Evolutionary conservation across 164 flowering plant genomes (phyloP).

Genomic region (Akebia trifoliata): DNA sequence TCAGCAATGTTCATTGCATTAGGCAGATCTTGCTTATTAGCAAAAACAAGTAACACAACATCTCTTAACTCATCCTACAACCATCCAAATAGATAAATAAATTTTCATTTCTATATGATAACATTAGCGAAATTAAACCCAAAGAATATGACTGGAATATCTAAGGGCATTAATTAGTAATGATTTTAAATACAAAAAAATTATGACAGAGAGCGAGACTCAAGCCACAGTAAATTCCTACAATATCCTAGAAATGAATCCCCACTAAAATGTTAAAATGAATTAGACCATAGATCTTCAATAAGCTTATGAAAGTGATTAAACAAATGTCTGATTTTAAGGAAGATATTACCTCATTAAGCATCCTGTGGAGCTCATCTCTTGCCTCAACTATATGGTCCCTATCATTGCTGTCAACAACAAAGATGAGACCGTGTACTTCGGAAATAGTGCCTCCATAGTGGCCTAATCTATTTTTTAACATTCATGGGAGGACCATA

Average conservation of each 20-base stretch:
- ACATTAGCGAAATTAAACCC: too few species aligned
- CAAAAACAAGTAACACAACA: slow-evolving; percentile 75
- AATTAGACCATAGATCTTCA: too few species aligned
- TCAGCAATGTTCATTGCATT: slow-evolving; percentile 89
- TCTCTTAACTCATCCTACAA: slow-evolving; percentile 70
- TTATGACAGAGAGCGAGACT: not conserved
- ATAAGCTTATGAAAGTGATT: too few species aligned
- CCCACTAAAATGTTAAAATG: too few species aligned
- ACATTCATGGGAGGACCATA: too few species aligned
- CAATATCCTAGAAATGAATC: too few species aligned
- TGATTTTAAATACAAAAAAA: not conserved
- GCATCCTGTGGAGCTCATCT: slow-evolving; percentile 6
- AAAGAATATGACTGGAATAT: too few species aligned
- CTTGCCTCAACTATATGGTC: slow-evolving; percentile 6
- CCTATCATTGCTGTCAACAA: slow-evolving; percentile 3
- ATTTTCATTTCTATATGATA: too few species aligned
- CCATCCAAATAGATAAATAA: too few species aligned
- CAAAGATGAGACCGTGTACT: slow-evolving; percentile 5
- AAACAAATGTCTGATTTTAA: too few species aligned
- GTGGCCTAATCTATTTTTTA: slow-evolving; percentile 2
- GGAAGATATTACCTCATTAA: slow-evolving; percentile 1
- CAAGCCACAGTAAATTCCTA: too few species aligned
- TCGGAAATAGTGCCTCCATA: slow-evolving; percentile 3
- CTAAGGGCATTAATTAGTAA: too few species aligned
- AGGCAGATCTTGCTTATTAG: slow-evolving; percentile 88